Conservation (phyloP, 2,329 filamentous ascomycete genomes). For the Coniochaeta hoffmannii region DNA sequence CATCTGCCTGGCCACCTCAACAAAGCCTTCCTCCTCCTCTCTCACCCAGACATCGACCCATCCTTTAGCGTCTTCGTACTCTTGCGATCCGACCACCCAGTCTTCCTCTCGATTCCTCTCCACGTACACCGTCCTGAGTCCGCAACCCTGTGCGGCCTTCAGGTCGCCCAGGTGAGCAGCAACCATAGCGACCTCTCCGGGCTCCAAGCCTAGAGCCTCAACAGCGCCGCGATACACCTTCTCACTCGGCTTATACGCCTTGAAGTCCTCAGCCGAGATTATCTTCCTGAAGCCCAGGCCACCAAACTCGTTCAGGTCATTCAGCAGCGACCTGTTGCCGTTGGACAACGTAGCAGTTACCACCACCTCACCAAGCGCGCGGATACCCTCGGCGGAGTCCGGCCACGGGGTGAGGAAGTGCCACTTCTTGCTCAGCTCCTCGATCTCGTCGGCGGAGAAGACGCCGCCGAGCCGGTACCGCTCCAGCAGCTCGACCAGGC, state of each 20-base stretch:
- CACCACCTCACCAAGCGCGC: slow-evolving; percentile 42
- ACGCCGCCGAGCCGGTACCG: slow-evolving; percentile 49
- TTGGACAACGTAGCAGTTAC: slow-evolving; percentile 65
- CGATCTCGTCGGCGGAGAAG: slow-evolving; percentile 55
- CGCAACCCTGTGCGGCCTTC: slow-evolving; percentile 54
- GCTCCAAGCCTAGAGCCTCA: slow-evolving; percentile 44
- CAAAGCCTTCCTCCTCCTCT: slow-evolving; percentile 40
- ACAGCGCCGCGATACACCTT: slow-evolving; percentile 63
- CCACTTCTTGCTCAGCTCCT: slow-evolving; percentile 61
- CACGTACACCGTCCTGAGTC: slow-evolving; percentile 67
- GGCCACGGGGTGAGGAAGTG: slow-evolving; percentile 64
- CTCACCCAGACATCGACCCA: slow-evolving; percentile 62
- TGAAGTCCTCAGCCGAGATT: slow-evolving; percentile 62
- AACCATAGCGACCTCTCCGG: slow-evolving; percentile 64
- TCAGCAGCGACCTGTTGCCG: slow-evolving; percentile 60
- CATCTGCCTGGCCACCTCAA: slow-evolving; percentile 42
- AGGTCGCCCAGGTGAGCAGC: slow-evolving; percentile 69
- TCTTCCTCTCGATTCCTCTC: slow-evolving; percentile 61
- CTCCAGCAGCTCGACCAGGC: slow-evolving; percentile 50
- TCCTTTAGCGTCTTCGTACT: slow-evolving; percentile 42
- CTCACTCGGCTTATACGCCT: slow-evolving; percentile 66
- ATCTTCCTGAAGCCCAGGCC: slow-evolving; percentile 54
- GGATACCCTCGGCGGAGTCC: slow-evolving; percentile 52
- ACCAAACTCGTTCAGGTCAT: slow-evolving; percentile 54
- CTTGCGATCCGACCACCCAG: slow-evolving; percentile 42